Conservation (phyloP, 345 rosid genomes). For the Hibiscus trionum region DNA sequence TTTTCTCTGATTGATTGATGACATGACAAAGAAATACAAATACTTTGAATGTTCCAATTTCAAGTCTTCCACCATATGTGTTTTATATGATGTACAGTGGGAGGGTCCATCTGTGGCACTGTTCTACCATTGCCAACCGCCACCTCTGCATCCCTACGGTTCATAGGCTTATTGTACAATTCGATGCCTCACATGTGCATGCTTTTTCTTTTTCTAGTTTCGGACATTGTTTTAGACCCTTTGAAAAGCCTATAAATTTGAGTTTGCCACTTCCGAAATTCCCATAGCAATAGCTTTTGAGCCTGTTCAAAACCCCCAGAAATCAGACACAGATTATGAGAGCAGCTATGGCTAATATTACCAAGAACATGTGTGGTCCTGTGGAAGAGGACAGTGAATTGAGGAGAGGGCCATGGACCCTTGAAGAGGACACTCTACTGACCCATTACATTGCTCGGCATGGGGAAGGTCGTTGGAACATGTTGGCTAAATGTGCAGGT, state of each 20-base stretch:
- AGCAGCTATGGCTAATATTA: slow-evolving; percentile 10
- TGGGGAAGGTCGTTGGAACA: slow-evolving; percentile 89
- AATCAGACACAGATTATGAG: neutral
- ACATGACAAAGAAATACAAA: neutral
- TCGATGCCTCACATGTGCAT: slow-evolving; percentile 1
- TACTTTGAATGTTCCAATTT: slow-evolving; percentile 35
- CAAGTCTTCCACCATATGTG: slow-evolving; percentile 13
- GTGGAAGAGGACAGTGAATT: slow-evolving; percentile 31
- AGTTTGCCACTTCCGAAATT: neutral
- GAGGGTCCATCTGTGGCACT: neutral
- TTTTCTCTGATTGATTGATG: slow-evolving; percentile 15
- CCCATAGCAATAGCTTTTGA: neutral
- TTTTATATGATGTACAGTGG: neutral
- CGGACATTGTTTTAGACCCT: neutral
- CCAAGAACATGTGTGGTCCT: neutral
- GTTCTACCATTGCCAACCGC: neutral
- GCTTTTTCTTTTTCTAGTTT: neutral
- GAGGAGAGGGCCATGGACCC: slow-evolving; percentile 89
- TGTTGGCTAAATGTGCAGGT: slow-evolving; percentile 76
- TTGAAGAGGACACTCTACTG: slow-evolving; percentile 75
- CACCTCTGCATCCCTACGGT: slow-evolving; percentile 1
- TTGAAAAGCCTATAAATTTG: slow-evolving; percentile 12
- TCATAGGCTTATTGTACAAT: slow-evolving; percentile 8
- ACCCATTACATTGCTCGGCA: slow-evolving; percentile 56
- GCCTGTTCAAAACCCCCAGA: neutral